These are phyloP conservation scores for Manihot esculenta DNA, from an alignment of 441 rosid genomes.

Conservation along the genomic window DNA sequence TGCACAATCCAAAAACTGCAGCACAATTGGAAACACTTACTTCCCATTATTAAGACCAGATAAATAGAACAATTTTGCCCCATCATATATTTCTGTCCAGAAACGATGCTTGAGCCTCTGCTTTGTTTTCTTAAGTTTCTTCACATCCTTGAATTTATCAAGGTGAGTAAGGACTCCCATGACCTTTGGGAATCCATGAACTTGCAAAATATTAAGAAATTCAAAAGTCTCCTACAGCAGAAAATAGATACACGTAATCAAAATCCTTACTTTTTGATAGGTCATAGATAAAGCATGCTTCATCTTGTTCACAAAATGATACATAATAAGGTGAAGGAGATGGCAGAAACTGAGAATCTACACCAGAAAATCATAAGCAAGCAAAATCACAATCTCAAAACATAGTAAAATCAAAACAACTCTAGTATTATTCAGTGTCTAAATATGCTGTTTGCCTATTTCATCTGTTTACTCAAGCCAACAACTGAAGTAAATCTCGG, in stretches of 20 bases:
- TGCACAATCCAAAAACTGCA: conserved; percentile 5
- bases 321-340: not conserved
- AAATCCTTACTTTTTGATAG: not conserved
- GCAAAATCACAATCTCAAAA: not conserved
- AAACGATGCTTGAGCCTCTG: conserved; percentile 93
- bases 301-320: conserved; percentile 3
- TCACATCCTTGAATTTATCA: conserved; percentile 84
- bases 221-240: conserved; percentile 85
- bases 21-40: conserved; percentile 44
- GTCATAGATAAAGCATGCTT: not conserved
- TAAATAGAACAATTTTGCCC: conserved; percentile 88
- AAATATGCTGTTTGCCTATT: no score
- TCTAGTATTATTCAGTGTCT: no score
- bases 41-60: conserved; percentile 89
- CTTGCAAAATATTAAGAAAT: conserved; percentile 88
- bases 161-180: conserved; percentile 98
- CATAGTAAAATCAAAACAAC: not conserved
- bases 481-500: not conserved
- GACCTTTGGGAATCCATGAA: conserved; percentile 88
- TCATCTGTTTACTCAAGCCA: conserved; percentile 7
- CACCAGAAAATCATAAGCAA: conserved; percentile 6
- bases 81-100: conserved; percentile 89
- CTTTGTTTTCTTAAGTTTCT: conserved; percentile 85
- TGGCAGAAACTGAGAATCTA: conserved; percentile 6
- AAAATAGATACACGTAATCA: conserved; percentile 14